Conservation (phyloP, 1,284 basidiomycete genomes). For the Pascua guehoae region DNA sequence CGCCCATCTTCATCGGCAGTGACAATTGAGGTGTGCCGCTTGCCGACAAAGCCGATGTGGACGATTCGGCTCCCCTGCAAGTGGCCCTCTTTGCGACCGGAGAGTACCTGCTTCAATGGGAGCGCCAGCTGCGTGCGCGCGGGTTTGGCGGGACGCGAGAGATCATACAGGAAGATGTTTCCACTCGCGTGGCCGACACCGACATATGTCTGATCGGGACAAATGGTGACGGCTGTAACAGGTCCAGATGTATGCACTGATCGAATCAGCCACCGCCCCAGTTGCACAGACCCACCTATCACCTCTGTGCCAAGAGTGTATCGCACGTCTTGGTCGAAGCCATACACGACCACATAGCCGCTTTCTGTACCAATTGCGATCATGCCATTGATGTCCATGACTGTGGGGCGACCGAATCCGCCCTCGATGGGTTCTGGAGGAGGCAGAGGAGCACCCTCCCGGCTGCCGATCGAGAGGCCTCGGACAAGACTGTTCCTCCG, state of each 20-base stretch:
- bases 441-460: background rate
- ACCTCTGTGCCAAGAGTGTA: conserved; percentile 69
- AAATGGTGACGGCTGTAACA: conserved; percentile 87
- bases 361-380: conserved; percentile 82
- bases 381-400: conserved; percentile 78
- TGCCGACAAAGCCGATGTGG: conserved; percentile 85
- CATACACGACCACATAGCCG: conserved; percentile 78
- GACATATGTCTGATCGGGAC: conserved; percentile 88
- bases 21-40: conserved; percentile 88
- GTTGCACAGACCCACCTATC: conserved; percentile 55
- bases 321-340: conserved; percentile 81
- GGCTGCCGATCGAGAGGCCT: background rate
- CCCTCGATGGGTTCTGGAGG: background rate
- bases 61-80: conserved; percentile 78
- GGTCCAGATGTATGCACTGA: conserved; percentile 56
- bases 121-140: conserved; percentile 41
- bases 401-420: conserved; percentile 64
- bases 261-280: conserved; percentile 51
- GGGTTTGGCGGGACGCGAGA: conserved; percentile 60
- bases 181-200: conserved; percentile 85
- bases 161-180: conserved; percentile 80
- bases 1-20: conserved; percentile 87
- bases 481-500: background rate
- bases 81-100: conserved; percentile 91
- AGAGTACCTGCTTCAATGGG: conserved; percentile 54